Evolutionary conservation across 768 basidiomycete genomes (phyloP), one percentile per base, ranked within the genome.

Genomic region (Paxillus ammoniavirescens): DNA sequence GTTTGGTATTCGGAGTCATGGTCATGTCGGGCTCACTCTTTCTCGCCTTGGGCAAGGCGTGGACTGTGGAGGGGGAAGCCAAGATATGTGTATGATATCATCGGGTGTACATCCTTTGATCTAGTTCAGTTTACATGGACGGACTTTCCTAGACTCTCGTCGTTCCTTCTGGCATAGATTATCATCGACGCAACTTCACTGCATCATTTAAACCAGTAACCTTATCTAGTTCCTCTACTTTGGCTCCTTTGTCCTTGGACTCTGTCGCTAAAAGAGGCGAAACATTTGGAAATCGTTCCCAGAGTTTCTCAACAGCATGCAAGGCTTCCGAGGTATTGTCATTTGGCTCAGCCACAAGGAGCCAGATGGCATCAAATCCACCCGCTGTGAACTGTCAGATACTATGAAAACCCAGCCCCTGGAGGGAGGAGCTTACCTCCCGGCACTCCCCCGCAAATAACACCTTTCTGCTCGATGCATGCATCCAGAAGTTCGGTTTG

Each of bases 351-450:
- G 89, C 80, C 15, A 94, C 82, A 14, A 99, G 81, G 5, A 99
- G 75, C 93, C 94, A 98, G 54, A 98, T 82, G 7, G 97, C 97
- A 66, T 99, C 97, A 69, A 91, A 98, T 2, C 97, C 97, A 9
- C 97, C 97, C 49, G 97, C 97, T 98, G 59, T 50, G 38, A 48
- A 33, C 9, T 42, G 8, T 58, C 41, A 58, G 50, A 21, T 21
- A 21, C 21, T 33, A 49, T 45, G 40, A n/a, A 28, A 30, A 23
- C 33, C 17, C 8, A 3, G 7, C 2, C 28, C 13, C 6, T 18
- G 8, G 37, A 37, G 10, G 10, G 44, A 28, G 18, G 8, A 4
- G 68, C 88, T 61, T 64, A 94, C 95, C 95, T 40, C 97, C 97
- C 6, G 97, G 97, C 5, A 98, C 97, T 17, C 96, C 96, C 23